These are phyloP conservation scores for Hyaloscypha variabilis DNA, from an alignment of 495 filamentous ascomycete species.

Conservation along the genomic window DNA sequence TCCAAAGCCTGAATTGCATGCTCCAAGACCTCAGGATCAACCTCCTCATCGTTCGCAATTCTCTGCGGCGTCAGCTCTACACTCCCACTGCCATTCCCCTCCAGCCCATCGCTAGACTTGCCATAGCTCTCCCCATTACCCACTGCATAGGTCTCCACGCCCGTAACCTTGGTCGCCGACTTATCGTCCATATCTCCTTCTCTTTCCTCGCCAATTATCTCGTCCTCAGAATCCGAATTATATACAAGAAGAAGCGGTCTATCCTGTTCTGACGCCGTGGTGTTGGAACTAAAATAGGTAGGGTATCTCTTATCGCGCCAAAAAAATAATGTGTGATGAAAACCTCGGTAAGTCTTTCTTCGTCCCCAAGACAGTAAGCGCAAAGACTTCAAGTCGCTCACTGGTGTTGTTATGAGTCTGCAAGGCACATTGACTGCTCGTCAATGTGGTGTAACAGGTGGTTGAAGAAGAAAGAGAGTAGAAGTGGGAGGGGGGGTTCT, in stretches of 20 bases:
- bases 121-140: constrained; percentile 23
- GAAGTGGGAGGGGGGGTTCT: background rate
- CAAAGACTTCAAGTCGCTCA: constrained; percentile 64
- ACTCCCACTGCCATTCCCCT: constrained; percentile 12
- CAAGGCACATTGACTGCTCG: constrained; percentile 21
- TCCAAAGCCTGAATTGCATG: constrained; percentile 46
- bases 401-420: constrained; percentile 27
- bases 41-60: constrained; percentile 18
- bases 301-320: constrained; percentile 14
- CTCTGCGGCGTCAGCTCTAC: constrained; percentile 2
- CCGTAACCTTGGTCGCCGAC: background rate
- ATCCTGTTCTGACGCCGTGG: constrained; percentile 20
- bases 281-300: constrained; percentile 12
- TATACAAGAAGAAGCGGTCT: constrained; percentile 35
- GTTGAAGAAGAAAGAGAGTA: constrained; percentile 4
- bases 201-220: constrained; percentile 1
- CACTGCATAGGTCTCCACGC: constrained; percentile 12
- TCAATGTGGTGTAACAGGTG: constrained; percentile 18
- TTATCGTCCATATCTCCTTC: constrained; percentile 21
- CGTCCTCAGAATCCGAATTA: constrained; percentile 24
- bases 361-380: constrained; percentile 51
- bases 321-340: background rate
- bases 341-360: constrained; percentile 53
- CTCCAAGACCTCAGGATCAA: constrained; percentile 27
- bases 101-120: constrained; percentile 25